A percentile compares a stretch with the other conserved stretches of the same genome.
Evolutionary conservation across 2,329 filamentous ascomycete genomes (phyloP).

Genomic region (Colletotrichum simmondsii): DNA sequence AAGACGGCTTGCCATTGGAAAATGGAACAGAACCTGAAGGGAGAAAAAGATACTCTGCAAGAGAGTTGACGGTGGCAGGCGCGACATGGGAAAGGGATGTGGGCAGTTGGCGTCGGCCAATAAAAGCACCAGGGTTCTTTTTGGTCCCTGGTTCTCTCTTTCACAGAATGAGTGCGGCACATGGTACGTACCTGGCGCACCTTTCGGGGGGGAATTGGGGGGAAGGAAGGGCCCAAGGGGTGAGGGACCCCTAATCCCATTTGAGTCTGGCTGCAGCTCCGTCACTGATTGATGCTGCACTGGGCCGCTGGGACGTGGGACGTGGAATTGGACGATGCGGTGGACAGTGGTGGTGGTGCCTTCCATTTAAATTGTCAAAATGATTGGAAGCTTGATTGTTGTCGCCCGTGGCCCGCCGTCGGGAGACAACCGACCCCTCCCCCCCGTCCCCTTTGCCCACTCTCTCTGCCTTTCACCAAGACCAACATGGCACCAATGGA

Average conservation of each 20-base stretch:
- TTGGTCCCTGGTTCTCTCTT: not conserved
- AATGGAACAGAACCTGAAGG: not conserved
- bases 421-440: not conserved
- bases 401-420: not conserved
- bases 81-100: conserved; percentile 19
- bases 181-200: conserved; percentile 4
- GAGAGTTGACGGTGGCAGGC: not conserved
- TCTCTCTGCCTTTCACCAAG: not conserved
- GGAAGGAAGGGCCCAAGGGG: not conserved
- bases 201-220: not conserved
- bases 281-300: not conserved
- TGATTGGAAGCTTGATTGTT: not conserved
- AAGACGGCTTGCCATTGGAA: not conserved
- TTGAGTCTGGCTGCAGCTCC: not conserved
- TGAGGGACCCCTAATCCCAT: conserved; percentile 26
- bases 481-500: not conserved
- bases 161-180: not conserved
- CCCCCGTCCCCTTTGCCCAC: not conserved
- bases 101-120: conserved; percentile 17
- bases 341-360: too few relatives aligned
- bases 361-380: conserved; percentile 15
- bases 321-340: conserved; percentile 24
- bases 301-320: not conserved
- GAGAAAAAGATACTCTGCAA: not conserved
- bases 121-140: not conserved